A percentile compares a stretch with the other conserved stretches of the same genome.
phyloP scores from a whole-genome alignment of 352 stramenopile species.

The Pythium phragmiticola region DNA sequence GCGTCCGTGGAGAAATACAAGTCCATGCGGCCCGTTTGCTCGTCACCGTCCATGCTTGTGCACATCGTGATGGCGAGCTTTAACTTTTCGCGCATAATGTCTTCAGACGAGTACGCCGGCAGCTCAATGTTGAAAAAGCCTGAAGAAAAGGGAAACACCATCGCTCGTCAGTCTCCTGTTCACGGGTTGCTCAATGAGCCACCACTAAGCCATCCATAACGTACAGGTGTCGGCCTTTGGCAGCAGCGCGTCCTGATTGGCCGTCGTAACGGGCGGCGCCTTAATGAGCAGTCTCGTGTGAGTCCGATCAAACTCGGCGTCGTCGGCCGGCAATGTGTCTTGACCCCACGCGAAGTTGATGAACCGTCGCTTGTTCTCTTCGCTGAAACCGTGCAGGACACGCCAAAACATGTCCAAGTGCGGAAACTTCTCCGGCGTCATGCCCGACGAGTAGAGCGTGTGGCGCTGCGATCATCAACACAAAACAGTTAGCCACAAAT shows the following conservation, averaged over 20 bases:
- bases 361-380: slow-evolving; percentile 79
- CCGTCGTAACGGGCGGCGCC: slow-evolving; percentile 35
- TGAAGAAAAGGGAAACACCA: slow-evolving; percentile 7
- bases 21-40: slow-evolving; percentile 63
- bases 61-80: slow-evolving; percentile 74
- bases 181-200: not conserved
- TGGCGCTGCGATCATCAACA: slow-evolving; percentile 37
- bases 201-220: not conserved
- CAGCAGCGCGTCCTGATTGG: slow-evolving; percentile 53
- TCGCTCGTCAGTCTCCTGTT: not conserved
- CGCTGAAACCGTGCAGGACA: slow-evolving; percentile 53
- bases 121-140: slow-evolving; percentile 86
- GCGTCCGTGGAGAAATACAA: slow-evolving; percentile 71
- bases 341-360: slow-evolving; percentile 88
- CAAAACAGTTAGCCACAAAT: slow-evolving; percentile 1
- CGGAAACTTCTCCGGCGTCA: slow-evolving; percentile 66
- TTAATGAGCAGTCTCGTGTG: slow-evolving; percentile 78
- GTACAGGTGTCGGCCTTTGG: slow-evolving; percentile 81
- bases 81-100: slow-evolving; percentile 68
- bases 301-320: slow-evolving; percentile 79
- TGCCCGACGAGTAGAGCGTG: slow-evolving; percentile 76
- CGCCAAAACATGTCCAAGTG: slow-evolving; percentile 81
- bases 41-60: slow-evolving; percentile 81
- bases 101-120: slow-evolving; percentile 68
- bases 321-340: slow-evolving; percentile 69